phyloP scores from a whole-genome alignment of 2,329 filamentous ascomycete genomes.

The Fusarium bulbicola region DNA sequence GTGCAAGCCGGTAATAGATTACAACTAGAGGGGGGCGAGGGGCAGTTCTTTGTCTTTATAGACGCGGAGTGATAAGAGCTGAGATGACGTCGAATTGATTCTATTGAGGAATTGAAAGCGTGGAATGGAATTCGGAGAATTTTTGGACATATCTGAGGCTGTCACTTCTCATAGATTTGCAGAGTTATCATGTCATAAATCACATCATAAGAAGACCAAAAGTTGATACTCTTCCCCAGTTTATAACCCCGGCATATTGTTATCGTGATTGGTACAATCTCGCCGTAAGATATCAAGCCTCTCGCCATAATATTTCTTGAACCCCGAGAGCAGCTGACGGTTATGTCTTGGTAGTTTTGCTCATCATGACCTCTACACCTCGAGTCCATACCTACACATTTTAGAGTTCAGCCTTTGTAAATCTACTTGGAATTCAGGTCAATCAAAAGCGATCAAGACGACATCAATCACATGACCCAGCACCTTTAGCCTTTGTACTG shows the following conservation, averaged over 20 bases:
- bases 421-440: background rate
- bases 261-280: background rate
- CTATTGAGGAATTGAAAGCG: background rate
- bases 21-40: constrained; percentile 2
- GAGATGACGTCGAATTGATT: constrained; percentile 34
- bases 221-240: background rate
- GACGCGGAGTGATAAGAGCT: background rate
- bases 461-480: constrained; percentile 38
- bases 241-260: background rate
- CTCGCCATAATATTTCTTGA: background rate
- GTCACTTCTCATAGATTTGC: background rate
- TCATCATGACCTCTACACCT: constrained; percentile 26
- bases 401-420: constrained; percentile 25
- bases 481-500: background rate
- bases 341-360: background rate
- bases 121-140: background rate
- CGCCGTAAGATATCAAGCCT: background rate
- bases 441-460: constrained; percentile 4
- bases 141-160: background rate
- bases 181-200: background rate
- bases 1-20: constrained; percentile 35
- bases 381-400: background rate
- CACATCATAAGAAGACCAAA: background rate
- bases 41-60: constrained; percentile 21
- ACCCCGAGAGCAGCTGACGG: background rate